Evolutionary conservation across 805 yeast species (phyloP), one percentile per base, ranked within the genome.

Genomic region (Saccharomycopsis fermentans): DNA sequence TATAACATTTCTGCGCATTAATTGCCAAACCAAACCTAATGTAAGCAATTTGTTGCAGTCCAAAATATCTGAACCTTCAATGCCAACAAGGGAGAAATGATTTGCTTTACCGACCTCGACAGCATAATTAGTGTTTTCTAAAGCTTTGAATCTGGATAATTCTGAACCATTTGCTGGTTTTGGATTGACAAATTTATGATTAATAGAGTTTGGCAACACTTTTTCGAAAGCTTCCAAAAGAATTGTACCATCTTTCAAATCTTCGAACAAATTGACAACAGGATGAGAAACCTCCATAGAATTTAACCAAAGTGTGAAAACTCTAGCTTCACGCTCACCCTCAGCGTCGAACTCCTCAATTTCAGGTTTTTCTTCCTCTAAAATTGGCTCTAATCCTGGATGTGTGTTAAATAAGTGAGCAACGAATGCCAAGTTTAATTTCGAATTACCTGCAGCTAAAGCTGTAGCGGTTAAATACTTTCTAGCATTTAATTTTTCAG

Each of bases 281-380:
- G 97, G 88, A 29, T 98, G 97, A 63, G 91, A 94, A 16, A 94
- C 98, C 65, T 94, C 98, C 67, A 94, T 79, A 1, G 97, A 90
- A 74, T 94, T 94, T 69, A 94, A 81, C 99, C 99, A 94, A 68
- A 94, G 76, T 5, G 99, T 94, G 74, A 94, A 94, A 12, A 94
- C 99, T 72, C 99, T 82, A 2, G 99, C 99, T 75, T 94, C 99
- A 75, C 99, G 87, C 75, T 94, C 99, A 63, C 99, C 99, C 74
- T 94, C 99, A 27, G 99, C 99, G 70, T 94, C 99, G 68, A 94
- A 94, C 65, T 90, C 98, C 75, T 94, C 99, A 65, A 94, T 89
- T 70, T 91, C 98, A 32, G 94, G 88, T 66, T 84, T 86, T 71
- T 92, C 97, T 59, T 76, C 78, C 73, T 91, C 98, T 68, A 89